Evolutionary conservation across 257 asterid species (phyloP).

Genomic region (Solanum sitiens): DNA sequence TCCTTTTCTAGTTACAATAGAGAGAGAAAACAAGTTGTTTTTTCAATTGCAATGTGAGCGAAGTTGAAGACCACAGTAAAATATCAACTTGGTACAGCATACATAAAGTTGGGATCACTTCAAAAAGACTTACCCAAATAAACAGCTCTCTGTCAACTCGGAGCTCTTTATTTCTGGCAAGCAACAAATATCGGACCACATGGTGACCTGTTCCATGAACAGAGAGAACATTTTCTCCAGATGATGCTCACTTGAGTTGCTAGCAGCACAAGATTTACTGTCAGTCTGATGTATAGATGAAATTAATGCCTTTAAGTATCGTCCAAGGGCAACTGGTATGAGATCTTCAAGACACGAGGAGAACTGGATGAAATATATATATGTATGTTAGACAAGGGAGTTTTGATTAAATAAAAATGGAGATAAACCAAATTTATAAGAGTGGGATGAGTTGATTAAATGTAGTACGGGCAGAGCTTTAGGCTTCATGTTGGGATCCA

Average conservation of each 20-base stretch:
- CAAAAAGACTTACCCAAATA: slow-evolving; percentile 48
- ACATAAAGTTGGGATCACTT: not conserved
- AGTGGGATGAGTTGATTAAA: not conserved
- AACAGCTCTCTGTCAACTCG: slow-evolving; percentile 65
- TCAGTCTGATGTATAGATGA: slow-evolving; percentile 37
- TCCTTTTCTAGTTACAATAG: not conserved
- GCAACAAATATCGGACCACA: slow-evolving; percentile 84
- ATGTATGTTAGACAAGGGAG: not conserved
- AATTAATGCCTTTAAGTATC: slow-evolving; percentile 72
- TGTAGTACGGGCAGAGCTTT: not conserved
- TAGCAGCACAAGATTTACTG: slow-evolving; percentile 19
- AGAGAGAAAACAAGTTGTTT: not conserved
- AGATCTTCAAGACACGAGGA: slow-evolving; percentile 95
- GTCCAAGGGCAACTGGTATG: slow-evolving; percentile 82
- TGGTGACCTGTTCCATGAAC: slow-evolving; percentile 78
- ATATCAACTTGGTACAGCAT: not conserved
- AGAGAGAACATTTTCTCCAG: slow-evolving; percentile 82
- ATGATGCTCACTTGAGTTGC: slow-evolving; percentile 38
- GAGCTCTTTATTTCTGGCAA: slow-evolving; percentile 73
- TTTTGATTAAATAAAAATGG: not conserved
- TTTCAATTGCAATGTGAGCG: not conserved
- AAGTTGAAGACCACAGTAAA: not conserved
- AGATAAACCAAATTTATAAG: not conserved
- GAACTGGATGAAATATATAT: slow-evolving; percentile 46
- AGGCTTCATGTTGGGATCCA: not conserved